Evolutionary conservation across 345 rosid species (phyloP).

Genomic region (Cardamine chenopodiifolia): DNA sequence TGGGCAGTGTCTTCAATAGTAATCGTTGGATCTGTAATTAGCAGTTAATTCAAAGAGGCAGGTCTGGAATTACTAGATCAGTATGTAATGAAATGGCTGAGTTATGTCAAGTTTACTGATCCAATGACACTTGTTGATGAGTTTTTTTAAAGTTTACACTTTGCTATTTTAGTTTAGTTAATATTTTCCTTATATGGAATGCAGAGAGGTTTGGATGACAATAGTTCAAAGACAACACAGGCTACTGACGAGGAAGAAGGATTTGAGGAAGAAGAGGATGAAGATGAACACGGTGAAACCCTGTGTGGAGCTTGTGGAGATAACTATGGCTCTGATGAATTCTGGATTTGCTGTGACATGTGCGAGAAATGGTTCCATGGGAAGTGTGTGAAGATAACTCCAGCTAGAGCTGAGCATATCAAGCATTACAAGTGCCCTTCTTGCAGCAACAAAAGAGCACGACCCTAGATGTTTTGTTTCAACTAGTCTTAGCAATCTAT

Average conservation of each 20-base stretch:
- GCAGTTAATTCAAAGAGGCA: not conserved
- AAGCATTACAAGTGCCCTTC: conserved; percentile 85
- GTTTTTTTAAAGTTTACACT: conserved; percentile 3
- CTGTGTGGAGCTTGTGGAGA: conserved; percentile 84
- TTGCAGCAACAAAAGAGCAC: conserved; percentile 78
- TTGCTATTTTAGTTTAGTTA: conserved; percentile 1
- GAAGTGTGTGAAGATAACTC: conserved; percentile 81
- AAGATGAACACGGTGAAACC: conserved; percentile 71
- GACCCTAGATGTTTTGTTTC: conserved; percentile 49
- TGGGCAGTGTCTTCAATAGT: not conserved
- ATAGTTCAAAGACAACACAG: conserved; percentile 43
- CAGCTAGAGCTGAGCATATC: conserved; percentile 84
- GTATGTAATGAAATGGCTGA: not conserved
- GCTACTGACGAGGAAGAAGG: conserved; percentile 59
- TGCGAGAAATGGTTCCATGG: conserved; percentile 94
- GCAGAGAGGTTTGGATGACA: conserved; percentile 61
- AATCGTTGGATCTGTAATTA: not conserved
- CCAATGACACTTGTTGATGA: not conserved
- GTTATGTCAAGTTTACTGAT: not conserved
- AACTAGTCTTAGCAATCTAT: conserved; percentile 16
- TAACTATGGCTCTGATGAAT: conserved; percentile 73
- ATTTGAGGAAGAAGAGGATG: conserved; percentile 45
- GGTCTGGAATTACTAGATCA: not conserved
- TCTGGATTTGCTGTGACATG: conserved; percentile 82
- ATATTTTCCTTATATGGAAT: conserved; percentile 28